phyloP scores from a whole-genome alignment of 2,329 filamentous ascomycete genomes.

The Fusarium tupiense region DNA sequence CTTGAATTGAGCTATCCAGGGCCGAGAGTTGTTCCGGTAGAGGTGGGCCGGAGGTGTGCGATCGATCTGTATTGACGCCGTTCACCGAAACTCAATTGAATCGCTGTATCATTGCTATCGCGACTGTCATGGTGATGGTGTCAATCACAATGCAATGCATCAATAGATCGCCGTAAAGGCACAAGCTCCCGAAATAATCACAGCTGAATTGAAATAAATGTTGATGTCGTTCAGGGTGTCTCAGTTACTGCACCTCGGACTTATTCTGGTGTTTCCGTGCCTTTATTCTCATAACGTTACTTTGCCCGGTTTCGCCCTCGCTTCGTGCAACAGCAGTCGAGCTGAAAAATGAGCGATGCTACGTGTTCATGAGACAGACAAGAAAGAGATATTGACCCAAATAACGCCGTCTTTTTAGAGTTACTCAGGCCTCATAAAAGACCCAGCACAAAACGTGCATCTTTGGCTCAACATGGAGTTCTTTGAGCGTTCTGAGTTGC shows the following conservation, averaged over 20 bases:
- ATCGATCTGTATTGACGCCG: not conserved
- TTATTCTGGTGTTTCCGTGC: not conserved
- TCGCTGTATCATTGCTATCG: not conserved
- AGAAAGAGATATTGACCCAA: not conserved
- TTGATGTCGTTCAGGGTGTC: not conserved
- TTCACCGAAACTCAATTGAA: not conserved
- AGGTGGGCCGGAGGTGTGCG: not conserved
- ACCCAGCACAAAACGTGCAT: not conserved
- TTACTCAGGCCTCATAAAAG: not conserved
- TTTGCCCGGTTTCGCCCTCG: not conserved
- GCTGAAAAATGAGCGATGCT: not conserved
- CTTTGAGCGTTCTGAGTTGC: not conserved
- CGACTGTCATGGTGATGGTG: not conserved
- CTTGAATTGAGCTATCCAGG: not conserved
- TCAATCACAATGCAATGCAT: not conserved
- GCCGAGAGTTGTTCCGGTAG: not conserved
- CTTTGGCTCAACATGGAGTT: not conserved
- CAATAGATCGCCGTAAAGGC: not conserved
- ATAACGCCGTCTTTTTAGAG: not conserved
- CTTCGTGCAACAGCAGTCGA: conserved; percentile 1
- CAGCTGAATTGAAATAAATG: not conserved
- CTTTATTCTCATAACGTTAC: not conserved
- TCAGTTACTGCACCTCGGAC: not conserved
- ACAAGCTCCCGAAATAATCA: not conserved
- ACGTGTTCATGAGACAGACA: not conserved